A percentile compares a stretch with the other conserved stretches of the same genome.
Conservation (phyloP, 1,139 yeast species). For the Yamadazyma diospyri region DNA sequence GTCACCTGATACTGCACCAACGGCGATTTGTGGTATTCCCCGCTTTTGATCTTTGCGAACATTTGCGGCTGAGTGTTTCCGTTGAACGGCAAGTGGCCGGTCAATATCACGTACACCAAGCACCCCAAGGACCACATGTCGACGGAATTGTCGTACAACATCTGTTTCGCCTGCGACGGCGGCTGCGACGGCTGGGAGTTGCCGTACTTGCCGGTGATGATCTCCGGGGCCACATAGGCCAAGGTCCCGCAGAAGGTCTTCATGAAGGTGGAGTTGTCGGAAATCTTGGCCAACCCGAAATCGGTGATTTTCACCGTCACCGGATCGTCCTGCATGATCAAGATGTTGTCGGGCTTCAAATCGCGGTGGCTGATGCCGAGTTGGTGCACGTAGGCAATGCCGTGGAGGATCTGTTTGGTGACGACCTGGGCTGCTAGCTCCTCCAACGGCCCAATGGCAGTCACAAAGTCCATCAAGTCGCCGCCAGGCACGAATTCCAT, state of each 20-base stretch:
- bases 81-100: slow-evolving; percentile 91
- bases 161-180: slow-evolving; percentile 12
- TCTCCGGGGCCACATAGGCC: slow-evolving; percentile 94
- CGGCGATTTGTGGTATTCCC: slow-evolving; percentile 79
- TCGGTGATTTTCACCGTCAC: slow-evolving; percentile 88
- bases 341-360: slow-evolving; percentile 86
- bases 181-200: slow-evolving; percentile 16
- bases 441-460: slow-evolving; percentile 85
- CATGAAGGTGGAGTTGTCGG: slow-evolving; percentile 73
- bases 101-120: slow-evolving; percentile 79
- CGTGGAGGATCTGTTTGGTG: slow-evolving; percentile 76
- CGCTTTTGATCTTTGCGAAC: slow-evolving; percentile 69
- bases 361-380: slow-evolving; percentile 92
- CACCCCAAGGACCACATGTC: slow-evolving; percentile 95
- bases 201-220: slow-evolving; percentile 67
- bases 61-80: slow-evolving; percentile 87
- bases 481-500: slow-evolving; percentile 98
- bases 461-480: slow-evolving; percentile 95
- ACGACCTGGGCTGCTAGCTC: slow-evolving; percentile 89
- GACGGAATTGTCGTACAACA: slow-evolving; percentile 75
- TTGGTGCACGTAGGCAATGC: slow-evolving; percentile 81
- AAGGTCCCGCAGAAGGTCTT: slow-evolving; percentile 88
- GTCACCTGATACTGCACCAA: slow-evolving; percentile 66
- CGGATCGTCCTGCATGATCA: slow-evolving; percentile 89
- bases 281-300: slow-evolving; percentile 83